Evolutionary conservation across 228 moss, liverwort and hornwort species (phyloP), one percentile per base, ranked within the genome.

Genomic region (Sphagnum fallax): DNA sequence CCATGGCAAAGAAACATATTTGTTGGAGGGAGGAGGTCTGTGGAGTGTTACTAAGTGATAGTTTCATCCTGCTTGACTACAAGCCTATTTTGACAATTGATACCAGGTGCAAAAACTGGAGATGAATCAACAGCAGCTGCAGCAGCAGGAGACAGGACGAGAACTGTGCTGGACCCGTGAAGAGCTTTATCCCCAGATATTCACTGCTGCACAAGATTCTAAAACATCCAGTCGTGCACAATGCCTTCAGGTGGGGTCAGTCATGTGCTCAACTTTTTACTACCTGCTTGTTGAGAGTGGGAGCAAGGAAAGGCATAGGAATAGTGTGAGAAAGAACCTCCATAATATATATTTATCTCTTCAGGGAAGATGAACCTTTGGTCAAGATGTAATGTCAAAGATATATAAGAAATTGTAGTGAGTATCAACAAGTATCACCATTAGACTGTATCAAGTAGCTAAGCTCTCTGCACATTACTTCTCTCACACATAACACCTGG

Each of bases 21-120:
- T 32, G 32, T 32, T 32, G 32, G 0, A 32, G 32, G 32, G 32
- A 32, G 32, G 32, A 32, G 32, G 32, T 32, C 32, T 32, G 32
- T 32, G 32, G 32, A 32, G 32, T 32, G 32, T 3, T 32, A 32
- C 32, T 32, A 3, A 32, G 2, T 32, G 1, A 2, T 32, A 32
- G 32, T 32, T 32, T 8, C 62, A 62, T 8, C 62, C 62, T 62
- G 16, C 18, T 16, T 62, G 62, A 62, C 62, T 47, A 62, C 47
- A 16, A 4, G 3, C 4, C 5, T 16, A 62, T 10, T 16, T 16
- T 6, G 62, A 58, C 57, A 10, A 10, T 9, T 66, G 63, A 64
- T 66, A 52, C 14, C 11, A 81, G 78, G 52, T 74, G 48, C 71
- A 74, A 50, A 47, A 60, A 10, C 52, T 6, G 0, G 62, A 81